Evolutionary conservation across 495 filamentous ascomycete genomes (phyloP).

Genomic region (Aspergillus avenaceus): DNA sequence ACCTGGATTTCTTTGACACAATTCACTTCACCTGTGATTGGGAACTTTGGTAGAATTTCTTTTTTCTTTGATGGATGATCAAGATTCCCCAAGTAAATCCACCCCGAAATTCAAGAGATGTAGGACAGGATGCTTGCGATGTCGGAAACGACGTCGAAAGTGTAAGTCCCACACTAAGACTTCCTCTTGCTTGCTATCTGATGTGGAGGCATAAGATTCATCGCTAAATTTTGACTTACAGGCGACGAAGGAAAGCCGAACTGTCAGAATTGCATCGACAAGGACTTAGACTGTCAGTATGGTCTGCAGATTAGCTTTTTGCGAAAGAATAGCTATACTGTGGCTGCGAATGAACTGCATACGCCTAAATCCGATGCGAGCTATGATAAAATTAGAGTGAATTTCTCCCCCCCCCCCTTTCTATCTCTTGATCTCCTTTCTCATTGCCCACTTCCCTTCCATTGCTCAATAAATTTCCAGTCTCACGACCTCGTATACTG

Average conservation of each 20-base stretch:
- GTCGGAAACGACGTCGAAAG: constrained; percentile 38
- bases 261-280: constrained; percentile 39
- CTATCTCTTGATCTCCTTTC: neutral
- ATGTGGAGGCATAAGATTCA: neutral
- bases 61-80: constrained; percentile 3
- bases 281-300: constrained; percentile 37
- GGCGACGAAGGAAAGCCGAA: constrained; percentile 41
- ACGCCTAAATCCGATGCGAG: constrained; percentile 1
- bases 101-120: constrained; percentile 26
- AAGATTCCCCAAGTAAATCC: neutral
- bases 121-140: constrained; percentile 42
- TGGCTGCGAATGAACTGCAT: constrained; percentile 13
- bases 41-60: neutral
- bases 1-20: neutral
- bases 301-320: constrained; percentile 35
- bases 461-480: too few species aligned
- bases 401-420: neutral
- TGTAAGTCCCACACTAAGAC: too few species aligned
- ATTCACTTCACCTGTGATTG: neutral
- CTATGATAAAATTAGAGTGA: constrained; percentile 26
- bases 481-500: too few species aligned
- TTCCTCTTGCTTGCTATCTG: neutral
- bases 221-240: constrained; percentile 2
- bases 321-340: constrained; percentile 34
- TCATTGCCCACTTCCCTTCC: too few species aligned